Base-by-base conservation (phyloP, 148 eudicot species). In the Fagopyrum esculentum region DNA sequence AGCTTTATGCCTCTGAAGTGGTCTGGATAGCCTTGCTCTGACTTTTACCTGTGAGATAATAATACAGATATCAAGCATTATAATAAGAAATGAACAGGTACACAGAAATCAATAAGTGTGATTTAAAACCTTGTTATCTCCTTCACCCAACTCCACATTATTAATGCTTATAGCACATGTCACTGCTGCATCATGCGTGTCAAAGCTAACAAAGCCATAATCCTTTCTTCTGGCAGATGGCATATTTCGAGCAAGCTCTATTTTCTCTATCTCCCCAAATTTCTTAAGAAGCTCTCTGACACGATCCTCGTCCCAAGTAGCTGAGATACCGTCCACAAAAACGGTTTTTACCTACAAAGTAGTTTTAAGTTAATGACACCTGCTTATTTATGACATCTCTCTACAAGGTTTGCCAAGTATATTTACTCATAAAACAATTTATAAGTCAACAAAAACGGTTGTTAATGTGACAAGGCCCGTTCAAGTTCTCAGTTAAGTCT, bases 161-260 rank as follows among this genome's bases (percentile, higher is more conserved):
- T 95, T 95, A 78, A 95, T 92, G 80, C 86, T 84, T 81, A 89
- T 92, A 57, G 98, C 97, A 84, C 98, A 95, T 35, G 79, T 83
- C 59, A 92, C 89, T 45, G 98, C 98, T 50, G 98, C 93, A 77
- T 89, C 96, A 84, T 95, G 98, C 54, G 90, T 83, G 72, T 88
- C 91, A 76, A 95, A 95, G 46, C 92, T 85, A 75, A 95, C 91
- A 85, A 95, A 95, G 68, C 98, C 98, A 79, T 86, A 95, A 84
- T 95, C 98, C 84, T 84, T 95, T 78, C 98, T 95, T 84, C 86
- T 92, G 47, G 99, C 99, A 79, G 96, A 89, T 47, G 97, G 93
- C 99, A 95, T 95, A 78, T 95, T 92, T 40, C 99, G 92, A 75
- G 99, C 99, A 77, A 95, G 99, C 82, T 95, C 99, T 79, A 95